Evolutionary conservation across 1,284 basidiomycete species (phyloP).

Genomic region (Cryptococcus sp.): DNA sequence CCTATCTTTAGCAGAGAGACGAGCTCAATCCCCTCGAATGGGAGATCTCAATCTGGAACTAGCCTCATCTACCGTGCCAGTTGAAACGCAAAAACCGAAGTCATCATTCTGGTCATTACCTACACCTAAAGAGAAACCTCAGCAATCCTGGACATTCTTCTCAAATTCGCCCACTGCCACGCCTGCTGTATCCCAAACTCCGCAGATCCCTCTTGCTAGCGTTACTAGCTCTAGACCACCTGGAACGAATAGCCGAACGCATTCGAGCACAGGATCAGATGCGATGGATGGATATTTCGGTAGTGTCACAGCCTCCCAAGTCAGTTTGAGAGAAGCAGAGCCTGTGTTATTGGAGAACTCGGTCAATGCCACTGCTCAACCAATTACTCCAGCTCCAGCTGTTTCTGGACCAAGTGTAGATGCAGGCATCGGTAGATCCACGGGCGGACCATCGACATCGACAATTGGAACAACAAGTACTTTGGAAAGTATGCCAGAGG

Average conservation of each 20-base stretch:
- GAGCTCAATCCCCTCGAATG: not conserved
- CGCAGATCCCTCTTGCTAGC: not conserved
- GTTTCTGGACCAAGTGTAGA: not conserved
- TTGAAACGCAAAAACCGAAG: conserved; percentile 1
- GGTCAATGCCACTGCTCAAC: not conserved
- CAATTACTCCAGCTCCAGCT: not conserved
- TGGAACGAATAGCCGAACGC: not conserved
- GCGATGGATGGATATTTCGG: conserved; percentile 1
- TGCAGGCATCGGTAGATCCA: not conserved
- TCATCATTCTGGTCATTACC: conserved; percentile 25
- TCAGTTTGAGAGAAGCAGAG: not conserved
- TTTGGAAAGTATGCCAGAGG: not conserved
- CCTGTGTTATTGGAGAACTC: not conserved
- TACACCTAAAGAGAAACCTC: conserved; percentile 17
- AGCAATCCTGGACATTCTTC: not conserved
- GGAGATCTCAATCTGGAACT: not conserved
- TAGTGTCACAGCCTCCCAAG: not conserved
- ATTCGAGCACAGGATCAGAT: not conserved
- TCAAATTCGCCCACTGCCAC: conserved; percentile 6
- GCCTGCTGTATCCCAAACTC: not conserved
- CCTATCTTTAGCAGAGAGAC: not conserved
- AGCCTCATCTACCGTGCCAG: not conserved
- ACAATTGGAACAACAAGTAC: not conserved
- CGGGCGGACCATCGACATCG: not conserved
- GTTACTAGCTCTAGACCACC: not conserved